Evolutionary conservation across 768 basidiomycete species (phyloP).

Genomic region (Mycena indigotica): DNA sequence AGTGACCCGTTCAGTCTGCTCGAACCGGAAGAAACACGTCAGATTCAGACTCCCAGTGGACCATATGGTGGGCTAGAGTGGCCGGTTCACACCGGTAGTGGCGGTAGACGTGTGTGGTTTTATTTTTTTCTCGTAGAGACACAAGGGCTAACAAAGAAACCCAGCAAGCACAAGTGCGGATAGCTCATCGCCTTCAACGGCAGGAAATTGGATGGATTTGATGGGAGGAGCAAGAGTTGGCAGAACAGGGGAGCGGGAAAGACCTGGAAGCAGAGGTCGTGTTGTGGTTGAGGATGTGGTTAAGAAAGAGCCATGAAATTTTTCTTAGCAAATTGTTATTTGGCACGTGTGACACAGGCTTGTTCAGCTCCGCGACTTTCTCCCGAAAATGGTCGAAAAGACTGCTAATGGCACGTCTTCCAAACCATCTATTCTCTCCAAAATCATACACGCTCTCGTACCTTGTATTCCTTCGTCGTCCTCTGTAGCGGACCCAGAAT

Average conservation of each 20-base stretch:
- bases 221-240: slow-evolving; percentile 9
- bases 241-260: slow-evolving; percentile 13
- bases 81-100: slow-evolving; percentile 19
- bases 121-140: neutral
- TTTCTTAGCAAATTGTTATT: neutral
- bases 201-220: slow-evolving; percentile 20
- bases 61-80: slow-evolving; percentile 18
- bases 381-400: neutral
- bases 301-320: slow-evolving; percentile 16
- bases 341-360: neutral
- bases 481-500: slow-evolving; percentile 6
- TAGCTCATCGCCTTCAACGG: neutral
- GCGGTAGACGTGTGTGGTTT: neutral
- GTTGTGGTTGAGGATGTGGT: slow-evolving; percentile 21
- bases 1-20: slow-evolving; percentile 22
- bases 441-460: neutral
- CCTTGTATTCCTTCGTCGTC: slow-evolving; percentile 18
- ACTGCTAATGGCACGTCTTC: slow-evolving; percentile 2
- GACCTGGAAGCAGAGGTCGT: slow-evolving; percentile 21
- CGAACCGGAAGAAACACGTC: slow-evolving; percentile 13
- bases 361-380: neutral
- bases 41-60: slow-evolving; percentile 1
- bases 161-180: slow-evolving; percentile 4
- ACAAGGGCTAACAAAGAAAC: neutral
- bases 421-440: slow-evolving; percentile 9